These are phyloP conservation scores for Suillus discolor DNA, from an alignment of 768 basidiomycete genomes.

Conservation along the genomic window DNA sequence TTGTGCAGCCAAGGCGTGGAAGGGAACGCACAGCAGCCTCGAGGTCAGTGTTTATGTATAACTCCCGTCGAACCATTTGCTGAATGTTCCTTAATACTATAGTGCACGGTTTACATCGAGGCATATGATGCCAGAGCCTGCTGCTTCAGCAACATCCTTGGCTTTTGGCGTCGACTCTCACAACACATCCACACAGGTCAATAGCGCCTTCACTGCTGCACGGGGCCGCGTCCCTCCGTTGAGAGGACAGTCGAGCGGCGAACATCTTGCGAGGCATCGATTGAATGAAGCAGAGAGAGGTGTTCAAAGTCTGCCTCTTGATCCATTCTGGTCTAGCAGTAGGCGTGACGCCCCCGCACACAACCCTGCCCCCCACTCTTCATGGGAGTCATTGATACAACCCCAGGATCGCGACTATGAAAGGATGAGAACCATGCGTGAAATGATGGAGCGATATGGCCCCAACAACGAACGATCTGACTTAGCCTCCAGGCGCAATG, in stretches of 20 bases:
- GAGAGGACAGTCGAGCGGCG: conserved; percentile 1
- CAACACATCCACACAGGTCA: background rate
- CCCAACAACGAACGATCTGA: conserved; percentile 4
- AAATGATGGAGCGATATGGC: conserved; percentile 4
- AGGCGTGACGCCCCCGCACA: background rate
- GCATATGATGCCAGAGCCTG: conserved; percentile 4
- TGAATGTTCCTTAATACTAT: background rate
- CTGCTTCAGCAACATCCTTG: background rate
- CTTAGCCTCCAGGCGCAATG: background rate
- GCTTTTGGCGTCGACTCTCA: conserved; percentile 5
- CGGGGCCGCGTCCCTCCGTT: background rate
- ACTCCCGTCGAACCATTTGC: background rate
- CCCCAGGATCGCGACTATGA: background rate
- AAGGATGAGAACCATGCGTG: conserved; percentile 3
- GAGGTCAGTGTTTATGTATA: conserved; percentile 1
- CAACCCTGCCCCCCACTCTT: background rate
- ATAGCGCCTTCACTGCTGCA: background rate
- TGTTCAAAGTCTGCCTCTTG: conserved; percentile 2
- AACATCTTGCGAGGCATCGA: background rate
- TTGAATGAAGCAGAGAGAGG: conserved; percentile 2
- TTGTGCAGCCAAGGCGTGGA: conserved; percentile 7
- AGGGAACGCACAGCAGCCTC: conserved; percentile 6
- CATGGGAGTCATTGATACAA: background rate
- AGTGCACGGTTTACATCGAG: conserved; percentile 2
- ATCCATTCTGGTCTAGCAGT: background rate